phyloP scores from a whole-genome alignment of 208 protist species.

The Acanthamoeba triangularis region DNA sequence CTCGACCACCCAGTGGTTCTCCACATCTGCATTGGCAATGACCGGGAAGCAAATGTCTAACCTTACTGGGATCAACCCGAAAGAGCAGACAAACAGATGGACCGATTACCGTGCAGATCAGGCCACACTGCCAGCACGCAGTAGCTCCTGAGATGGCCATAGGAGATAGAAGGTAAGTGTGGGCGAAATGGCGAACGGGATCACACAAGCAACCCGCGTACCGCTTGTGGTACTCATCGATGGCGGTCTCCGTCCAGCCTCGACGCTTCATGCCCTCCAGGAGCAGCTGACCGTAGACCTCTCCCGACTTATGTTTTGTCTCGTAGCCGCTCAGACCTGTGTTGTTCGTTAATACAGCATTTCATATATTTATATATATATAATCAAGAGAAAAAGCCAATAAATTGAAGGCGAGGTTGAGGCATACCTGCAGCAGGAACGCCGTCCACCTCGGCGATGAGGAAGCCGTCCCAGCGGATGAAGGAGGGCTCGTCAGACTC shows the following conservation, averaged over 20 bases:
- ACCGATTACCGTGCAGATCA: background rate
- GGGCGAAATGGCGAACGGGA: background rate
- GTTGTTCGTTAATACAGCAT: background rate
- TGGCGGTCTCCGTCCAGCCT: background rate
- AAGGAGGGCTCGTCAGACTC: conserved; percentile 25
- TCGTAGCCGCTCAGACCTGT: background rate
- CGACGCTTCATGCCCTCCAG: background rate
- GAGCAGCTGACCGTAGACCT: background rate
- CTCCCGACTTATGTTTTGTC: conserved; percentile 23
- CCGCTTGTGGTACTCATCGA: conserved; percentile 1
- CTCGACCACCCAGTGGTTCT: conserved; percentile 29
- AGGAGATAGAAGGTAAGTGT: background rate
- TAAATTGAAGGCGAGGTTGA: background rate
- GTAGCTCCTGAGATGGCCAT: background rate
- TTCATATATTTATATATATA: background rate
- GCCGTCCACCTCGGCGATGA: conserved; percentile 36
- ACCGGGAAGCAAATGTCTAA: background rate
- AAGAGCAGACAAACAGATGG: background rate
- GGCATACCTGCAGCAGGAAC: conserved; percentile 16
- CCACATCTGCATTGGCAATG: background rate
- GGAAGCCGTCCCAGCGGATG: conserved; percentile 28
- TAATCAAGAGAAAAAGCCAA: background rate
- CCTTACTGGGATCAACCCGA: background rate
- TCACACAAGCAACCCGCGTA: background rate
- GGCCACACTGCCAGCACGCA: conserved; percentile 10